Evolutionary conservation across 495 filamentous ascomycete genomes (phyloP).

Genomic region (Aspergillus asperescens): DNA sequence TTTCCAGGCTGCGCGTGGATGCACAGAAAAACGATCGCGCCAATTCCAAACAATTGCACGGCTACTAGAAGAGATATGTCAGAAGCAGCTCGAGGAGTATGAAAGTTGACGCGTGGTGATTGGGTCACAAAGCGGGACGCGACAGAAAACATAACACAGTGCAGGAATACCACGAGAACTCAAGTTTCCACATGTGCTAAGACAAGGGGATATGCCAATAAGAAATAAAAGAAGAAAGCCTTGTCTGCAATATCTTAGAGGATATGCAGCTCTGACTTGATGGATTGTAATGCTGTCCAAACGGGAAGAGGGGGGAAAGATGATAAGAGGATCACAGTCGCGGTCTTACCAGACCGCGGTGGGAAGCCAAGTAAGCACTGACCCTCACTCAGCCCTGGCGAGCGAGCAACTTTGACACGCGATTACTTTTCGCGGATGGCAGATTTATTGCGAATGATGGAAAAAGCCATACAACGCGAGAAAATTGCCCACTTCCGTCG

Average conservation of each 20-base stretch:
- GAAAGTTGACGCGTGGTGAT: constrained; percentile 32
- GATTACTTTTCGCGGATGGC: neutral
- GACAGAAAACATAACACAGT: constrained; percentile 15
- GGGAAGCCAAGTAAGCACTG: constrained; percentile 7
- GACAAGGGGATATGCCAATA: neutral
- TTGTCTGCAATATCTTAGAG: neutral
- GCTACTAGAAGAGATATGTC: constrained; percentile 13
- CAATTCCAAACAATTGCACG: constrained; percentile 10
- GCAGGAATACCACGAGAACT: constrained; percentile 5
- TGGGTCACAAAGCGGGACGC: constrained; percentile 19
- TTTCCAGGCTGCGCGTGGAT: constrained; percentile 7
- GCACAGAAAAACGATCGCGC: constrained; percentile 3
- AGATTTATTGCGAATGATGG: neutral
- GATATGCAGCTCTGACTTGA: constrained; percentile 17
- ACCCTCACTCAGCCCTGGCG: neutral
- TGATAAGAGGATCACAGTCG: constrained; percentile 14
- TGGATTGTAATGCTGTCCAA: constrained; percentile 9
- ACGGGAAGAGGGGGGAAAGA: constrained; percentile 19
- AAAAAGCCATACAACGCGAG: constrained; percentile 14
- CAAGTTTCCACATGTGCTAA: neutral
- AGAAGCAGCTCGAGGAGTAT: constrained; percentile 13
- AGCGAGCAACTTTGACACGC: neutral
- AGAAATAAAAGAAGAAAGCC: neutral
- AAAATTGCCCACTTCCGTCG: constrained; percentile 25
- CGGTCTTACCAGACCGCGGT: constrained; percentile 15